A percentile compares a stretch with the other conserved stretches of the same genome.
These are phyloP conservation scores for Amylostereum chailletii DNA, from an alignment of 1,284 basidiomycete species.

Conservation along the genomic window DNA sequence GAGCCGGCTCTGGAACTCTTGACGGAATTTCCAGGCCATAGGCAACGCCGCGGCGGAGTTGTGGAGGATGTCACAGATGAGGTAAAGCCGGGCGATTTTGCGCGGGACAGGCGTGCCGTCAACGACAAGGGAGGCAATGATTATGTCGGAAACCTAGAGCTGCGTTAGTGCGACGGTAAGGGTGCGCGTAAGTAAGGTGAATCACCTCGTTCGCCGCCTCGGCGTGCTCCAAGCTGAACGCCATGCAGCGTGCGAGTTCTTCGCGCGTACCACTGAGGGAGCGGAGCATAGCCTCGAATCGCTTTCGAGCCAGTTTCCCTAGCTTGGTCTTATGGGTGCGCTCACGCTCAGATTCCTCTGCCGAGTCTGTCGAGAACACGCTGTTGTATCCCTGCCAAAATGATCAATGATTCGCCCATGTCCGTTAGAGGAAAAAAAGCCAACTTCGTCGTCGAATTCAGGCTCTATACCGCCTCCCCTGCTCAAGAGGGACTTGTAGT, in stretches of 20 bases:
- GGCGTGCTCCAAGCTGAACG: constrained; percentile 91
- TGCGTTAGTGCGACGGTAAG: constrained; percentile 1
- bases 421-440: constrained; percentile 14
- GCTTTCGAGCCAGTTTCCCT: constrained; percentile 67
- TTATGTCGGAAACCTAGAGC: constrained; percentile 73
- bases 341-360: constrained; percentile 88
- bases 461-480: constrained; percentile 49
- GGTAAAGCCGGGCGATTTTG: constrained; percentile 90
- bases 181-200: constrained; percentile 10
- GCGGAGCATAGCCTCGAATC: constrained; percentile 88
- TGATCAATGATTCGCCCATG: no score
- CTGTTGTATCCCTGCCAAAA: constrained; percentile 74
- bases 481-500: constrained; percentile 72
- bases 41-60: constrained; percentile 86
- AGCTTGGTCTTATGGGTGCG: constrained; percentile 64
- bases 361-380: constrained; percentile 91
- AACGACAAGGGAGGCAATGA: constrained; percentile 76
- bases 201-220: constrained; percentile 84
- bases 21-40: constrained; percentile 90
- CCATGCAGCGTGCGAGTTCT: constrained; percentile 91
- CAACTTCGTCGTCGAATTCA: constrained; percentile 81
- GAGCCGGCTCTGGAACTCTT: constrained; percentile 82
- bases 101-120: constrained; percentile 89
- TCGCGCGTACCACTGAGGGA: constrained; percentile 79
- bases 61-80: constrained; percentile 96